These are phyloP conservation scores for Neckera pumila DNA, from an alignment of 225 moss, liverwort and hornwort species.

Conservation along the genomic window DNA sequence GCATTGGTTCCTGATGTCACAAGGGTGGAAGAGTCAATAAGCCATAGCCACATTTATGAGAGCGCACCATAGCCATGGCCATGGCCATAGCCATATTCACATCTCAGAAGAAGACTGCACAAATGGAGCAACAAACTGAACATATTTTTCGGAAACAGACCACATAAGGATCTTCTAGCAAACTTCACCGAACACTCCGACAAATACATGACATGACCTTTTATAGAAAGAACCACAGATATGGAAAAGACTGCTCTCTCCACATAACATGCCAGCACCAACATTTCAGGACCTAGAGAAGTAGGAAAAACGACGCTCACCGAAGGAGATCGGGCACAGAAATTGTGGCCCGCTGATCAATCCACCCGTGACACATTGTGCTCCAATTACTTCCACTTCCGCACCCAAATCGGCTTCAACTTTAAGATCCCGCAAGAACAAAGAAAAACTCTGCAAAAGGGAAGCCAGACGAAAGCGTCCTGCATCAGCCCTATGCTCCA, in stretches of 20 bases:
- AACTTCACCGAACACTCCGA: neutral
- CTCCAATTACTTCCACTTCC: neutral
- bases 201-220: neutral
- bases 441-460: neutral
- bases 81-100: neutral
- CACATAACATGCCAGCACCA: neutral
- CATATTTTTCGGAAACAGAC: neutral
- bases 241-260: neutral
- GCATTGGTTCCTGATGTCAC: conserved; percentile 1
- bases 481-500: neutral
- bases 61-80: neutral
- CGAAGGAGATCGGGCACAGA: conserved; percentile 16
- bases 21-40: neutral
- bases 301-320: neutral
- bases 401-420: neutral
- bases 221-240: neutral
- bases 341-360: conserved; percentile 5
- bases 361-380: conserved; percentile 32
- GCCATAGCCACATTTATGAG: neutral
- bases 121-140: neutral
- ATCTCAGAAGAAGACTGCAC: neutral
- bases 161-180: neutral
- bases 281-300: neutral
- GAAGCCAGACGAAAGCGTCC: neutral
- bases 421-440: neutral